Evolutionary conservation across 495 filamentous ascomycete species (phyloP).

Genomic region (Penicillium soppii): DNA sequence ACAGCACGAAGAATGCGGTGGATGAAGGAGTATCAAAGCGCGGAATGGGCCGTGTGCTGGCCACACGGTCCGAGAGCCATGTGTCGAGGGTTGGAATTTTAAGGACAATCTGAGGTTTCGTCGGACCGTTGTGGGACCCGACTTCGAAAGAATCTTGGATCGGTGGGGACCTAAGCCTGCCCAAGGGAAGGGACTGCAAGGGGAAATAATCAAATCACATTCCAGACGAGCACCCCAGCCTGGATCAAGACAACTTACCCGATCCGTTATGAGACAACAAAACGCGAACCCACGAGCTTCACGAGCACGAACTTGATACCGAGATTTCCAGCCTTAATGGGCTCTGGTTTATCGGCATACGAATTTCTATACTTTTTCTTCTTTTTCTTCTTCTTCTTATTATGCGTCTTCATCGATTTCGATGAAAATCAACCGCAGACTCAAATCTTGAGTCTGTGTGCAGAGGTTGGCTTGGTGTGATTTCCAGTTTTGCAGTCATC

Average conservation of each 20-base stretch:
- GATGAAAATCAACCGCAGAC: conserved; percentile 20
- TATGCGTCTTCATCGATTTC: conserved; percentile 19
- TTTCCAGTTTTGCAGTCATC: background rate
- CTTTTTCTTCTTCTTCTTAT: conserved; percentile 21
- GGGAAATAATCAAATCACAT: conserved; percentile 2
- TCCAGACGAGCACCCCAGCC: background rate
- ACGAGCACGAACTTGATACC: conserved; percentile 35
- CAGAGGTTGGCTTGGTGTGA: background rate
- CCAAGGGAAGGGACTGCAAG: conserved; percentile 5
- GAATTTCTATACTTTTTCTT: conserved; percentile 22
- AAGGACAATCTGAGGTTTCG: conserved; percentile 6
- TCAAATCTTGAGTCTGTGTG: background rate
- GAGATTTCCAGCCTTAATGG: conserved; percentile 9
- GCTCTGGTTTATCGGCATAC: conserved; percentile 21
- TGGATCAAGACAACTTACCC: conserved; percentile 3
- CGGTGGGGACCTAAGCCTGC: background rate
- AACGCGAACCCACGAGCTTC: conserved; percentile 38
- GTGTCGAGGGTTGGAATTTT: conserved; percentile 17
- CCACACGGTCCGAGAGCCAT: conserved; percentile 28
- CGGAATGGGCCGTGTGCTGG: conserved; percentile 28
- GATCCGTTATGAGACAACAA: conserved; percentile 28
- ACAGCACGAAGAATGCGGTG: conserved; percentile 6
- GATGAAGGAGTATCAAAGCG: conserved; percentile 8
- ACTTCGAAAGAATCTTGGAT: background rate
- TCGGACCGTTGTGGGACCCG: conserved; percentile 10